These are phyloP conservation scores for Amanita jacksonii DNA, from an alignment of 768 basidiomycete species.

Conservation along the genomic window DNA sequence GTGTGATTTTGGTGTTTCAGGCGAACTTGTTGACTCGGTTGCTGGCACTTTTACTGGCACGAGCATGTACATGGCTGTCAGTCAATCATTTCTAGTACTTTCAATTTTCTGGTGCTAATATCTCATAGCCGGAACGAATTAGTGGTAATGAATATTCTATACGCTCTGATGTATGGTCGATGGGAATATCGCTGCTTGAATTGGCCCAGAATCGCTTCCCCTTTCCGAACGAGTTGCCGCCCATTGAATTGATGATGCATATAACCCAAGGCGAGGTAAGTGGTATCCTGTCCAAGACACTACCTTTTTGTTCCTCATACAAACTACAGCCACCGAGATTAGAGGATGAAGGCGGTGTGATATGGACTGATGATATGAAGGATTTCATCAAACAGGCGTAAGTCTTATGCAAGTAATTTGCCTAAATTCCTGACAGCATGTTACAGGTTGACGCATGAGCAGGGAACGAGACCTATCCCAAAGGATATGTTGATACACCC, in stretches of 20 bases:
- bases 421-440: background rate
- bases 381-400: slow-evolving; percentile 84
- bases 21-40: slow-evolving; percentile 82
- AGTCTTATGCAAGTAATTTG: slow-evolving; percentile 19
- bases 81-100: slow-evolving; percentile 23
- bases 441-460: slow-evolving; percentile 44
- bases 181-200: slow-evolving; percentile 90
- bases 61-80: slow-evolving; percentile 96
- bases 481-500: slow-evolving; percentile 76
- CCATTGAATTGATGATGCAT: slow-evolving; percentile 91
- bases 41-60: slow-evolving; percentile 98
- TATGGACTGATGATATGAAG: slow-evolving; percentile 83
- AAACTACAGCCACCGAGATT: slow-evolving; percentile 63
- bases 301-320: background rate
- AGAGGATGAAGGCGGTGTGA: slow-evolving; percentile 57
- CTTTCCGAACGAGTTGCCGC: slow-evolving; percentile 82
- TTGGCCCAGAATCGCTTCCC: slow-evolving; percentile 93
- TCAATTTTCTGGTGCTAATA: slow-evolving; percentile 10
- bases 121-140: slow-evolving; percentile 80
- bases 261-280: slow-evolving; percentile 73
- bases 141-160: slow-evolving; percentile 89
- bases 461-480: slow-evolving; percentile 73
- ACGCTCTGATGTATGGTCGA: slow-evolving; percentile 96
- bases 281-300: slow-evolving; percentile 12
- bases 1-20: slow-evolving; percentile 95